Base-by-base conservation (phyloP, 2,329 filamentous ascomycete species). In the Xylariaceae sp. region DNA sequence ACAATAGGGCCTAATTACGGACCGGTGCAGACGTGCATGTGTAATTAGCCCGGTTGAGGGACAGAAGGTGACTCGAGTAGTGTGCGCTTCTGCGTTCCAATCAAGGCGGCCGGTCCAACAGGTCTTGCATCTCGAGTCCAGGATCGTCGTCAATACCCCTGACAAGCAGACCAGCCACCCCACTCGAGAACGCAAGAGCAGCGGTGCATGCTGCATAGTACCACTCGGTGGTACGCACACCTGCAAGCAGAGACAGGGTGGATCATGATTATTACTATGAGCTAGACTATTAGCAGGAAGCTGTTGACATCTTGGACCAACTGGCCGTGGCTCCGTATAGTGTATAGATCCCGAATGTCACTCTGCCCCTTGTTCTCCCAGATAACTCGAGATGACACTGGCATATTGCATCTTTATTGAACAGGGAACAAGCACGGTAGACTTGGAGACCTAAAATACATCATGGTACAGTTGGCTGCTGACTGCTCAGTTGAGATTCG, bases 61-160 rank as follows among this genome's bases (percentile, higher is more conserved):
- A 61, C 55, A 47, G 59, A 40, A 61, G 55, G 63, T 64, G 61
- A 61, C 60, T 60, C 51, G 56, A 60, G 55, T 56, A 57, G 60
- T 56, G 55, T 77, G 75, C 74, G 75, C 75, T 77, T 76, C 75
- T 64, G 71, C 64, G 65, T 64, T 60, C 75, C 75, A 77, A 77
- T 77, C 65, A 71, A 66, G 62, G 60, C 60, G 64, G 65, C 60
- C 59, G 60, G 56, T 60, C 63, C 53, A 51, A 61, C 62, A 64
- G 63, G 58, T 52, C 57, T 54, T 42, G 53, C 50, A 58, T 52
- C 51, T 61, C 59, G 55, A 63, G 60, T 62, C 62, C 57, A 58
- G 63, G 57, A 60, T 63, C 48, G 58, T 50, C 57, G 53, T 61
- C 57, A 55, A 54, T 55, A 50, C 38, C 45, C 59, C 49, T 47